Percentiles rank a stretch among this genome's conserved stretches.
Conservation (phyloP, 345 rosid genomes). For the Gossypium longicalyx region DNA sequence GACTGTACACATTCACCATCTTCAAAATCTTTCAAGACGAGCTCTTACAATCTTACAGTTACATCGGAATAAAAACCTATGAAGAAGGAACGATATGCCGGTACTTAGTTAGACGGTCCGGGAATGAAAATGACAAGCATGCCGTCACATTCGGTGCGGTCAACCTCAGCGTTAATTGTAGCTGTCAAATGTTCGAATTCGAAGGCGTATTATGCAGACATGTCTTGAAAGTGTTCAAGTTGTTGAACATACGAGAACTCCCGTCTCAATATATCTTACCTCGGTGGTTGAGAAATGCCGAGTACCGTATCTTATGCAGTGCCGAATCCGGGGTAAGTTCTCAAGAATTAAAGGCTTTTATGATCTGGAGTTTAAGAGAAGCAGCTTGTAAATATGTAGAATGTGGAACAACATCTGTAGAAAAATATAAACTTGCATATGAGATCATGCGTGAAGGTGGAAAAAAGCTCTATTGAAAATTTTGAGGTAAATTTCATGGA, state of each 20-base stretch:
- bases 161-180: slow-evolving; percentile 59
- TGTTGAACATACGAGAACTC: slow-evolving; percentile 63
- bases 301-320: slow-evolving; percentile 53
- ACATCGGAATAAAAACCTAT: slow-evolving; percentile 58
- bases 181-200: slow-evolving; percentile 92
- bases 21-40: slow-evolving; percentile 83
- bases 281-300: slow-evolving; percentile 85
- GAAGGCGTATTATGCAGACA: slow-evolving; percentile 85
- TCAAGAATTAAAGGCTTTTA: slow-evolving; percentile 60
- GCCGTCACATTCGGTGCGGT: slow-evolving; percentile 61
- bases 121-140: slow-evolving; percentile 65
- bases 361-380: slow-evolving; percentile 90
- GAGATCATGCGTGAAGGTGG: slow-evolving; percentile 84
- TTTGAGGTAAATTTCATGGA: slow-evolving; percentile 41
- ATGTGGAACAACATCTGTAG: slow-evolving; percentile 62
- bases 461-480: slow-evolving; percentile 55
- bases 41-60: slow-evolving; percentile 59
- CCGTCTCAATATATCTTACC: slow-evolving; percentile 69
- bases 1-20: slow-evolving; percentile 59
- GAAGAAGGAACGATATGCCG: slow-evolving; percentile 74
- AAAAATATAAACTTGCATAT: slow-evolving; percentile 70
- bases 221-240: slow-evolving; percentile 63
- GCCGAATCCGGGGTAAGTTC: slow-evolving; percentile 51
- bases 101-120: slow-evolving; percentile 60
- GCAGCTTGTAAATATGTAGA: slow-evolving; percentile 75